phyloP scores from a whole-genome alignment of 2,329 filamentous ascomycete species.

The Endoconidiophora polonica region DNA sequence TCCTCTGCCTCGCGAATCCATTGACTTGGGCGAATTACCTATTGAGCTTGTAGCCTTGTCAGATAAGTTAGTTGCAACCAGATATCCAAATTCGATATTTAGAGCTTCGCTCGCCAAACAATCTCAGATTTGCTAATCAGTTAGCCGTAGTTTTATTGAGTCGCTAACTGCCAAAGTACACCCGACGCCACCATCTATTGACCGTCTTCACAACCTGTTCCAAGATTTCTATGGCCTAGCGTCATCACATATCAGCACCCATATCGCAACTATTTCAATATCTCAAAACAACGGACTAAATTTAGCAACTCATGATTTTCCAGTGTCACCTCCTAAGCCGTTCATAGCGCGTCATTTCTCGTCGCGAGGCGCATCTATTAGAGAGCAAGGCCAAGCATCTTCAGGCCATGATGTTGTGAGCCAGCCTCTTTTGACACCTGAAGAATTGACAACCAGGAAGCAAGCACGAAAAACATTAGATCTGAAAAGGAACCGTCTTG shows the following conservation, averaged over 20 bases:
- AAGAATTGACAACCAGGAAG: conserved; percentile 68
- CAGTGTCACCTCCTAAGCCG: conserved; percentile 29
- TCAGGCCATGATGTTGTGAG: conserved; percentile 27
- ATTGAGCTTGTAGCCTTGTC: conserved; percentile 84
- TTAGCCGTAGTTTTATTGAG: conserved; percentile 61
- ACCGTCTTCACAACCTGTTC: conserved; percentile 69
- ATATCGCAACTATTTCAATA: conserved; percentile 65
- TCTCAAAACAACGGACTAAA: conserved; percentile 49
- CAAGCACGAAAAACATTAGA: conserved; percentile 64
- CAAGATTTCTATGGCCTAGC: conserved; percentile 85
- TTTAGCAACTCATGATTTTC: conserved; percentile 26
- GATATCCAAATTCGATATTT: conserved; percentile 2
- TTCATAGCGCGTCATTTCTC: conserved; percentile 38
- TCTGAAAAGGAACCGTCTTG: conserved; percentile 56
- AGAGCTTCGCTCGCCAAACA: neutral
- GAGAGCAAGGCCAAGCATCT: conserved; percentile 20
- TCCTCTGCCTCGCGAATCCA: conserved; percentile 35
- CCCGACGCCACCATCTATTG: conserved; percentile 64
- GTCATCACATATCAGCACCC: conserved; percentile 67
- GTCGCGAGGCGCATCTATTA: conserved; percentile 38
- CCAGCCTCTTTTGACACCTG: conserved; percentile 80
- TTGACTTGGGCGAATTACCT: conserved; percentile 75
- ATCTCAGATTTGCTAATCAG: conserved; percentile 14
- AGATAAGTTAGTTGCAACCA: conserved; percentile 46
- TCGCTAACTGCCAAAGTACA: conserved; percentile 78